phyloP scores from a whole-genome alignment of 257 asterid genomes.

The Forsythia viridissima region DNA sequence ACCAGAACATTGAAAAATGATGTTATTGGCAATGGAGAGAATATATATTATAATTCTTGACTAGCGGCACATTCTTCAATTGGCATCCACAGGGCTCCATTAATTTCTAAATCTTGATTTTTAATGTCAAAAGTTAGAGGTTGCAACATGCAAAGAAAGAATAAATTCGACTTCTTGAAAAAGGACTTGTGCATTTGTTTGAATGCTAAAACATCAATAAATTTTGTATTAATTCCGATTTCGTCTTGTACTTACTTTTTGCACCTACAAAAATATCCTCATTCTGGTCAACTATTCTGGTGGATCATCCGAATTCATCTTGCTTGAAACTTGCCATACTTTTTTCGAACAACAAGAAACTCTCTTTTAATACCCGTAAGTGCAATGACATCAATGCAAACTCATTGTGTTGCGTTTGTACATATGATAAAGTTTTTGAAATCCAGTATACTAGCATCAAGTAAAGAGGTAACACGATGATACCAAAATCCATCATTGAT shows the following conservation, averaged over 20 bases:
- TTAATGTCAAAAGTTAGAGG: constrained; percentile 40
- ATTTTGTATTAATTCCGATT: constrained; percentile 45
- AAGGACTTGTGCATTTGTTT: constrained; percentile 42
- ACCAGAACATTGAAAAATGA: constrained; percentile 30
- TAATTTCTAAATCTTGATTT: constrained; percentile 46
- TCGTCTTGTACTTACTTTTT: constrained; percentile 61
- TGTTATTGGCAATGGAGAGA: constrained; percentile 34
- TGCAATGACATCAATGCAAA: constrained; percentile 67
- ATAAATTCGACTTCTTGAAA: constrained; percentile 43
- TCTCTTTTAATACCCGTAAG: constrained; percentile 60
- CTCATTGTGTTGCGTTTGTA: constrained; percentile 67
- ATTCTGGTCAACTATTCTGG: constrained; percentile 70
- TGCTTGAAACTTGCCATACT: constrained; percentile 51
- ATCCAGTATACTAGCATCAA: constrained; percentile 80
- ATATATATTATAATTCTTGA: constrained; percentile 36
- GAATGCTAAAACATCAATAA: constrained; percentile 44
- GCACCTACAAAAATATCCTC: constrained; percentile 66
- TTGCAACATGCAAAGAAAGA: constrained; percentile 46
- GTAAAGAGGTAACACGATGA: constrained; percentile 39
- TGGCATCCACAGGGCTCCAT: constrained; percentile 52
- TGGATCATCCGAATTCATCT: constrained; percentile 76
- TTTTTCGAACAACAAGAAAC: constrained; percentile 79
- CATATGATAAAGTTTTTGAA: constrained; percentile 58
- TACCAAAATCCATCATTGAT: constrained; percentile 21
- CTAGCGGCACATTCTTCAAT: constrained; percentile 39